Evolutionary conservation across 371 early-diverging fungal genomes (phyloP).

Genomic region (Zychaea mexicana): DNA sequence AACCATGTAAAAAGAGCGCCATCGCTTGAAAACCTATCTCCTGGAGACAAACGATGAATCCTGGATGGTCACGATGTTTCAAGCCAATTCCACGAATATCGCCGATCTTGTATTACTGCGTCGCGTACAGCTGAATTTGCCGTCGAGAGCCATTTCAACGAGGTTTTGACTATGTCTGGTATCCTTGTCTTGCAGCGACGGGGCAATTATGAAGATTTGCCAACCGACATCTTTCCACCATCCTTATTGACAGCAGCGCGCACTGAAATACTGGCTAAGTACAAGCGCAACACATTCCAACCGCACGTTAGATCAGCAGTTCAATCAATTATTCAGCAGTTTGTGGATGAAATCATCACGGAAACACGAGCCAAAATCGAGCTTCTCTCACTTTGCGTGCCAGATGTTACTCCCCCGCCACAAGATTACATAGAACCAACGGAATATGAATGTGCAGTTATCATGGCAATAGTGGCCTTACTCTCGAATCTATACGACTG

Average conservation of each 20-base stretch:
- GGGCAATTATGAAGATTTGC: slow-evolving; percentile 20
- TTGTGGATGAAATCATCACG: slow-evolving; percentile 25
- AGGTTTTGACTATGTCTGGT: slow-evolving; percentile 21
- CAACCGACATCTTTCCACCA: slow-evolving; percentile 19
- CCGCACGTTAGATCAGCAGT: slow-evolving; percentile 20
- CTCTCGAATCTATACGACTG: slow-evolving; percentile 22
- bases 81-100: slow-evolving; percentile 12
- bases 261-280: slow-evolving; percentile 18
- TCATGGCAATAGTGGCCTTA: slow-evolving; percentile 24
- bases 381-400: slow-evolving; percentile 24
- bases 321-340: slow-evolving; percentile 23
- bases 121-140: slow-evolving; percentile 17
- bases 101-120: slow-evolving; percentile 13
- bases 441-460: slow-evolving; percentile 27
- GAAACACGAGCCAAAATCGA: slow-evolving; percentile 26
- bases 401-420: slow-evolving; percentile 14
- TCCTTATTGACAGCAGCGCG: slow-evolving; percentile 19
- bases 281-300: slow-evolving; percentile 22
- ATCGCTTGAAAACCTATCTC: slow-evolving; percentile 15
- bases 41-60: slow-evolving; percentile 13
- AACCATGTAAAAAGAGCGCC: slow-evolving; percentile 15
- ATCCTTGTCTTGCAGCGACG: slow-evolving; percentile 22
- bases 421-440: slow-evolving; percentile 23
- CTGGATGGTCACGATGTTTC: slow-evolving; percentile 17
- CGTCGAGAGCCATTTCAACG: slow-evolving; percentile 16